phyloP scores from a whole-genome alignment of 2,329 filamentous ascomycete species.

The Aspergillus candidus region DNA sequence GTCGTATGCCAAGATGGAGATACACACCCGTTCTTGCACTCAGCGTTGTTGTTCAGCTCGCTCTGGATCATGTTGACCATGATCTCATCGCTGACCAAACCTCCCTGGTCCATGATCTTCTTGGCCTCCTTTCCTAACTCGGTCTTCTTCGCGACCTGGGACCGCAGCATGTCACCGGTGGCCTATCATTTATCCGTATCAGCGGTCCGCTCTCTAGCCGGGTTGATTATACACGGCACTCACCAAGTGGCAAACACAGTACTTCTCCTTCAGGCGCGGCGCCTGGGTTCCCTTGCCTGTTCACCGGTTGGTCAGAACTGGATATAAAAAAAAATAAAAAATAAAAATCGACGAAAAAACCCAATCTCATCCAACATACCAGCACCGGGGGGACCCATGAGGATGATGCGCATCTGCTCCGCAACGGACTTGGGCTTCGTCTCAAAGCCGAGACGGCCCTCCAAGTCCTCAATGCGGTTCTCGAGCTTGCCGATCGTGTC shows the following conservation, averaged over 20 bases:
- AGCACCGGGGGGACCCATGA: constrained; percentile 95
- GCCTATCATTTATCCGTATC: constrained; percentile 52
- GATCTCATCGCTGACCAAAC: constrained; percentile 96
- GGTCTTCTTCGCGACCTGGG: constrained; percentile 97
- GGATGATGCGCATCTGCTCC: constrained; percentile 83
- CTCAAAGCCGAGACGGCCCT: constrained; percentile 57
- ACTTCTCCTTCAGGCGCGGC: constrained; percentile 96
- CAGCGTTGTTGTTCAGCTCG: constrained; percentile 86
- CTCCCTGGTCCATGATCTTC: constrained; percentile 99
- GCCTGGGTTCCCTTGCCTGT: constrained; percentile 98
- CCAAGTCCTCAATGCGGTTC: constrained; percentile 76
- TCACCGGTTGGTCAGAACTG: constrained; percentile 16
- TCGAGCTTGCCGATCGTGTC: constrained; percentile 78
- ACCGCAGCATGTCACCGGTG: constrained; percentile 97
- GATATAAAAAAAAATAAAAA: not conserved
- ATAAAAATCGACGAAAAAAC: not conserved
- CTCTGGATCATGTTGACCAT: constrained; percentile 99
- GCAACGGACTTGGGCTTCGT: constrained; percentile 46
- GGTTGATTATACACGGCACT: constrained; percentile 25
- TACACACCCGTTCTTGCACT: constrained; percentile 90
- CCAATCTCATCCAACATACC: constrained; percentile 50
- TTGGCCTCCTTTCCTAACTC: constrained; percentile 90
- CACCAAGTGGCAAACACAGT: constrained; percentile 94
- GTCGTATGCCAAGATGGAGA: not conserved
- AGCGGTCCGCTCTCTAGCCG: too few relatives aligned